Base-by-base conservation (phyloP, 1,284 basidiomycete species). In the Cryptococcus sp. region DNA sequence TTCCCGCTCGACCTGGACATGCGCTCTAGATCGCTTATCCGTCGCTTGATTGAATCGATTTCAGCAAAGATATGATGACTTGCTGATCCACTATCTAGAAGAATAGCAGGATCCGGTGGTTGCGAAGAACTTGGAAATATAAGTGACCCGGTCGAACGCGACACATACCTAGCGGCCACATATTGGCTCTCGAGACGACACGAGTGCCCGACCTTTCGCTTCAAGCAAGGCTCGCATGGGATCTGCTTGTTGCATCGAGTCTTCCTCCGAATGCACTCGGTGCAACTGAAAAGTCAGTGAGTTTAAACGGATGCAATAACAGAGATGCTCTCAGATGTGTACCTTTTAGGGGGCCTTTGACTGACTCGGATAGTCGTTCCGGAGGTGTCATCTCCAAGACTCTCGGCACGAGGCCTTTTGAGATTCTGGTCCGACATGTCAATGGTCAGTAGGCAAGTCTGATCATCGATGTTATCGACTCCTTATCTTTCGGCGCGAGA, bases 191-290 rank as follows among this genome's bases (percentile, higher is more conserved):
- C 60, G 4, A 59, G 49, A 3, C 47, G 40, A 45, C 60, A 62
- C 13, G 47, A n/a, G 11, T 52, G 45, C 3, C 45, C n/a, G 9
- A 62, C 53, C 18, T 49, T 45, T 4, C 60, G 55, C 44, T 55
- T 62, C 2, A 45, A 7, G 45, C 60, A 62, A 4, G 46, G 46
- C 44, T 59, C 55, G 37, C 60, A 62, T 22, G 60, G 60, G 25
- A 57, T 49, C 23, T 47, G 42, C 51, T 62, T 62, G 52, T 55
- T 53, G 24, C 60, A 62, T 28, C 60, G 24, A 4, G 54, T 55
- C 43, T 62, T 62, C 10, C 57, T 46, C 18, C 60, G 19, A n/a
- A 59, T 53, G 49, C 60, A 62, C 44, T 62, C 60, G 7, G 60
- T 59, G 34, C 60, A 62, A 51, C 60, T 62, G 36, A 28, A 9